These are phyloP conservation scores for Zea mays DNA, from an alignment of 176 grass and related monocot genomes.

Conservation along the genomic window DNA sequence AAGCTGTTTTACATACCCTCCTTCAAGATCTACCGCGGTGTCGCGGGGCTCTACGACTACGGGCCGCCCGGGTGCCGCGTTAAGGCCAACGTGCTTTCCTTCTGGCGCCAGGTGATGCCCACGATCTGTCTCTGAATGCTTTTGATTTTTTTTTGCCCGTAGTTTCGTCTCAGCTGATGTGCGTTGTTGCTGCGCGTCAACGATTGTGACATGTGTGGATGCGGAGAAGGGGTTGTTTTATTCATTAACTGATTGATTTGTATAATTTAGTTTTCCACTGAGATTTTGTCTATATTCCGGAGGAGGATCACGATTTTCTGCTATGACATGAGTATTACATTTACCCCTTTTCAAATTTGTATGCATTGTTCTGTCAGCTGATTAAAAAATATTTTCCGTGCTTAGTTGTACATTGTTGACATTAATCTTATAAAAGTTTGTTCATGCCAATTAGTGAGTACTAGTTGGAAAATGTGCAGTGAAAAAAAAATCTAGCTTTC, in stretches of 20 bases:
- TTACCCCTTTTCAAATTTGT: not conserved
- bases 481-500: not conserved
- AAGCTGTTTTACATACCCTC: slow-evolving; percentile 82
- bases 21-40: slow-evolving; percentile 85
- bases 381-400: not conserved
- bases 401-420: not conserved
- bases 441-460: not conserved
- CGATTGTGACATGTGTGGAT: not conserved
- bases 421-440: not conserved
- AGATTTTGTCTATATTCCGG: not conserved
- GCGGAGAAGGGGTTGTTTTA: not conserved
- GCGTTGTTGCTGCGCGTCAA: not conserved
- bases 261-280: not conserved
- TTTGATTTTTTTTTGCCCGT: not conserved
- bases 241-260: not conserved
- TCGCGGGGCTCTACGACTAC: slow-evolving; percentile 84
- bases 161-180: not conserved
- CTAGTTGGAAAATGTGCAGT: not conserved
- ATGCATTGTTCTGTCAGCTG: not conserved
- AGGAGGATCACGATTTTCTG: not conserved
- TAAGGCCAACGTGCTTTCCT: slow-evolving; percentile 72
- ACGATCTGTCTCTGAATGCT: not conserved
- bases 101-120: slow-evolving; percentile 71
- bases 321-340: not conserved
- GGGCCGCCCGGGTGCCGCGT: slow-evolving; percentile 77